Evolutionary conservation across 768 basidiomycete species (phyloP).

Genomic region (Termitomyces sp.): DNA sequence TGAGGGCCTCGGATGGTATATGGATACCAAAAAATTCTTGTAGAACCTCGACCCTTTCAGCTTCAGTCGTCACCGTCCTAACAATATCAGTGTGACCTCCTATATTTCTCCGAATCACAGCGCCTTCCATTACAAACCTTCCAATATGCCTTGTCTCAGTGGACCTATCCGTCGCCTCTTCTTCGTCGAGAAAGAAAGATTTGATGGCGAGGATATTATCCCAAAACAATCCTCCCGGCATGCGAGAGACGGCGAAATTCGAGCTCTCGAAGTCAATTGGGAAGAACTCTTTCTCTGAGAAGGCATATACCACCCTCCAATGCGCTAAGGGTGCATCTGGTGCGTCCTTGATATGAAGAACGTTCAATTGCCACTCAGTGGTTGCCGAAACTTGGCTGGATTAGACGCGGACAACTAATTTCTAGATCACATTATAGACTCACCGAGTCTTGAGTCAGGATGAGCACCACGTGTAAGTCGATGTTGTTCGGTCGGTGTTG

Average conservation of each 20-base stretch:
- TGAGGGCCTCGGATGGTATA: slow-evolving; percentile 1
- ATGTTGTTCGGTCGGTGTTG: slow-evolving; percentile 9
- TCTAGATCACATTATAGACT: neutral
- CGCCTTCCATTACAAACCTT: slow-evolving; percentile 6
- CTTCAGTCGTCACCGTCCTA: slow-evolving; percentile 3
- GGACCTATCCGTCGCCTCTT: neutral
- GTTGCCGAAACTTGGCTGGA: neutral
- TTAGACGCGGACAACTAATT: neutral
- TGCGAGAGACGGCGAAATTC: slow-evolving; percentile 5
- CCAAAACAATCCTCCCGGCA: slow-evolving; percentile 3
- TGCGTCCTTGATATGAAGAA: slow-evolving; percentile 6
- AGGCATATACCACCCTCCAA: slow-evolving; percentile 10
- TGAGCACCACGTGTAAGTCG: slow-evolving; percentile 7
- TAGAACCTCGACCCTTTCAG: slow-evolving; percentile 5
- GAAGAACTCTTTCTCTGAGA: slow-evolving; percentile 7
- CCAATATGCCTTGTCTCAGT: slow-evolving; percentile 1
- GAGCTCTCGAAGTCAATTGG: slow-evolving; percentile 7
- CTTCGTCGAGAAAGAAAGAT: slow-evolving; percentile 5
- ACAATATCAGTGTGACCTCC: slow-evolving; percentile 4
- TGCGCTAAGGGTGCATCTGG: neutral
- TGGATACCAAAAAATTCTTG: slow-evolving; percentile 9
- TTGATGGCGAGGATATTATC: slow-evolving; percentile 8
- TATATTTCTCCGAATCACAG: slow-evolving; percentile 5
- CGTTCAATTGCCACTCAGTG: slow-evolving; percentile 6
- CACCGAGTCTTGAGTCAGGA: slow-evolving; percentile 6